Base-by-base conservation (phyloP, 164 flowering plant species). In the Vitis labrusca region DNA sequence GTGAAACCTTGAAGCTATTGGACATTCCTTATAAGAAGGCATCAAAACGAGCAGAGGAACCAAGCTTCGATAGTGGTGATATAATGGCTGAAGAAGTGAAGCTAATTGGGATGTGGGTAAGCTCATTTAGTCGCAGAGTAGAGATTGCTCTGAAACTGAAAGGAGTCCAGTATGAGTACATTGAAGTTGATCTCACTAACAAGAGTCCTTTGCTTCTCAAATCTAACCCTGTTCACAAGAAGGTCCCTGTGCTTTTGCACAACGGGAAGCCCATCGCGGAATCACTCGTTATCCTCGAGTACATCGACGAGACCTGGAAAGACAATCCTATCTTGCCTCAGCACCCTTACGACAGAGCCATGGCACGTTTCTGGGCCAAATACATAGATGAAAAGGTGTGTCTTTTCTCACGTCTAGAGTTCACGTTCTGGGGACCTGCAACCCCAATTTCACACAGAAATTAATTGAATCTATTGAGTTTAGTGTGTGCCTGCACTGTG, bases 301-400 rank as follows among this genome's bases (percentile, higher is more conserved):
- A 78, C 74, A 76, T 81, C 23, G 81, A 81, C 10, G 81, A 81
- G 49, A 74, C 76, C 5, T 79, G 82, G 82, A 62, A 68, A 23
- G 23, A 23, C 37, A 54, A 64, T 47, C 80, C 80, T 44, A 44
- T 82, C 9, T 66, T 79, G 62, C 85, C 85, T 19, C 9, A 58
- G 2, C 71, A 82, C 64, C 82, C 85, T 13, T 70, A 74, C 44
- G 63, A 75, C 19, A 67, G 68, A 60, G 78, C 83, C 61, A 50
- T 16, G 17, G 78, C 83, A 3, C 83, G 78, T n/a, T 82, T 82
- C 71, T 82, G 81, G 85, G 78, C 78, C 23, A 77, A 69, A 14
- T 75, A 69, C 63, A 17, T 83, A 0, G 80, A 78, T 59, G 78
- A 80, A 5, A 72, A 76, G 84, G 84, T 78, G 1, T 1, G 27